Percentiles rank a stretch among this genome's conserved stretches.
Conservation (phyloP, 345 rosid species). For the Syzygium oleosum region DNA sequence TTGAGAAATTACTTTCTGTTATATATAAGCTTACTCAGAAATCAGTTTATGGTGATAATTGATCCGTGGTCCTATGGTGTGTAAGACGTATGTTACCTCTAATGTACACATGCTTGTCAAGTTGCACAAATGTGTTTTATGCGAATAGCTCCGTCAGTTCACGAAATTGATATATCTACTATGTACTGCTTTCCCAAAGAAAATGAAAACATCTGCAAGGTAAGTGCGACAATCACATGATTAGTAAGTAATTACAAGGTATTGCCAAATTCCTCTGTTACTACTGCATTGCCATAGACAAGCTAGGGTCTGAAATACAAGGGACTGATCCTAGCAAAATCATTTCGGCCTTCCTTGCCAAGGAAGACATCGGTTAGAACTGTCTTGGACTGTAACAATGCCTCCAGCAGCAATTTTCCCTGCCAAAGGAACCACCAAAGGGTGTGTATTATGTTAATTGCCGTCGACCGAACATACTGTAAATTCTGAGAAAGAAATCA, state of each 20-base stretch:
- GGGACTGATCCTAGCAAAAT: background rate
- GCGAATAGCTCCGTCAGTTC: background rate
- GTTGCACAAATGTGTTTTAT: background rate
- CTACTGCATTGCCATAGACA: background rate
- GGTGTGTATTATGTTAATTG: background rate
- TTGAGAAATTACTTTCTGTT: background rate
- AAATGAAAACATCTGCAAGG: background rate
- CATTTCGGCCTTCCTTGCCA: background rate
- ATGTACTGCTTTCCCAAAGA: background rate
- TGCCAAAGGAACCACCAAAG: background rate
- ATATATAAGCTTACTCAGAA: background rate
- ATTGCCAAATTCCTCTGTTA: background rate
- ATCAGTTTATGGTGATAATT: background rate
- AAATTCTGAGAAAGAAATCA: background rate
- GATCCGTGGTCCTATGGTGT: background rate
- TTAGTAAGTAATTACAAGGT: background rate
- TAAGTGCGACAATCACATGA: background rate
- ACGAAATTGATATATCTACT: background rate
- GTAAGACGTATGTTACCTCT: background rate
- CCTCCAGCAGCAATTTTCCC: slow-evolving; percentile 9
- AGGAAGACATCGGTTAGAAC: slow-evolving; percentile 15
- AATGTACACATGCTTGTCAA: background rate
- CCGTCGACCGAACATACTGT: background rate
- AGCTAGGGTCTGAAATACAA: background rate
- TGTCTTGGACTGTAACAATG: slow-evolving; percentile 4